These are phyloP conservation scores for Vairimorpha ceranae DNA, from an alignment of 371 early-diverging fungal species.

Conservation along the genomic window DNA sequence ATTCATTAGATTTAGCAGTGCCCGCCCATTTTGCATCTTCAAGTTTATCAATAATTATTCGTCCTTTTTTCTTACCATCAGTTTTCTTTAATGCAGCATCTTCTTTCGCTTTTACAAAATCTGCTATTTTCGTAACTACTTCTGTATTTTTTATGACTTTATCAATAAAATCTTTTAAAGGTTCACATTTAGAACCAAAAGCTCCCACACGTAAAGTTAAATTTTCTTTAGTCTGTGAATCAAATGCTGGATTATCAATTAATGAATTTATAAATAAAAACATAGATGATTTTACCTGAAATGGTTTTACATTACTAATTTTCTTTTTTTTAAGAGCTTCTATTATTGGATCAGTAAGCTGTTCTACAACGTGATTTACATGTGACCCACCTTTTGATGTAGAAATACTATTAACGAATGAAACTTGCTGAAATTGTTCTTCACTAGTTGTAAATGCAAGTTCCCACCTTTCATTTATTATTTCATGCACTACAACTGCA, in stretches of 20 bases:
- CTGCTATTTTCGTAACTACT: constrained; percentile 74
- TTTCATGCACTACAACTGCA: constrained; percentile 67
- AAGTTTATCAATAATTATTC: constrained; percentile 79
- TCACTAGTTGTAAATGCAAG: constrained; percentile 80
- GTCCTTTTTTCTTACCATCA: constrained; percentile 70
- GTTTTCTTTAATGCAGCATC: constrained; percentile 79
- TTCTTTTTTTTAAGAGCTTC: constrained; percentile 72
- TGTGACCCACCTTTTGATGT: constrained; percentile 95
- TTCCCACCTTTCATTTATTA: constrained; percentile 83
- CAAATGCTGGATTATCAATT: constrained; percentile 95
- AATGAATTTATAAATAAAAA: constrained; percentile 88
- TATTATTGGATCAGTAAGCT: constrained; percentile 71
- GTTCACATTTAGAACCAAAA: constrained; percentile 79
- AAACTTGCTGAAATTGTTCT: constrained; percentile 90
- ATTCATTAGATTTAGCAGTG: constrained; percentile 69
- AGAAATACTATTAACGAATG: constrained; percentile 94
- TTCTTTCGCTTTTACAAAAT: constrained; percentile 73
- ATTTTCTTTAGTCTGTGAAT: constrained; percentile 96
- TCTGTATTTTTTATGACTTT: constrained; percentile 70
- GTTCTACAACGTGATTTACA: constrained; percentile 78
- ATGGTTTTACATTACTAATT: constrained; percentile 67
- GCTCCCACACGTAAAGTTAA: constrained; percentile 74
- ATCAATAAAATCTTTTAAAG: constrained; percentile 74
- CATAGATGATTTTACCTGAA: constrained; percentile 79
- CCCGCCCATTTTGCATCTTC: constrained; percentile 97